Conservation (phyloP, 306 rosid species). For the Calophaca sinica region DNA sequence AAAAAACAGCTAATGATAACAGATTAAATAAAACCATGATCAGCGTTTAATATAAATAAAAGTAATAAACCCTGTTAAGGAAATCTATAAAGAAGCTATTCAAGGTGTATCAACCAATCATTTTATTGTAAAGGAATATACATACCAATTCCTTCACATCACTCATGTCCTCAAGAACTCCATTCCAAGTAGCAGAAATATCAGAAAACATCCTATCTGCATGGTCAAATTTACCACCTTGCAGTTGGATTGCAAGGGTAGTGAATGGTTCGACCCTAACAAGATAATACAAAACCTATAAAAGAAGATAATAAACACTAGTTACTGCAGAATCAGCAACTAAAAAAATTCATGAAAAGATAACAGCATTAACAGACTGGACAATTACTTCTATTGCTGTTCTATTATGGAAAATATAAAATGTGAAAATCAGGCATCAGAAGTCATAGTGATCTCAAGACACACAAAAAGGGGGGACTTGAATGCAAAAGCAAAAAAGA, state of each 20-base stretch:
- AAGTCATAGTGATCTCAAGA: conserved; percentile 15
- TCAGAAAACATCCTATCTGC: conserved; percentile 99
- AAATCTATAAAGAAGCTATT: conserved; percentile 27
- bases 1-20: conserved; percentile 14
- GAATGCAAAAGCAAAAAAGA: conserved; percentile 19
- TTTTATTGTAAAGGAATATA: conserved; percentile 32
- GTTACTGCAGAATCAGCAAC: conserved; percentile 35
- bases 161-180: conserved; percentile 97
- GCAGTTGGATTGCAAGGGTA: conserved; percentile 92
- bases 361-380: conserved; percentile 16
- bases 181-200: conserved; percentile 93
- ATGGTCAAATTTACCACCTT: conserved; percentile 99
- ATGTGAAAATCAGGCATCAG: conserved; percentile 32
- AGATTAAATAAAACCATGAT: conserved; percentile 41
- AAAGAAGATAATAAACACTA: conserved; percentile 44
- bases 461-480: conserved; percentile 34
- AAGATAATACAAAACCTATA: conserved; percentile 94
- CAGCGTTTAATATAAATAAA: conserved; percentile 40
- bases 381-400: conserved; percentile 23
- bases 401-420: background rate
- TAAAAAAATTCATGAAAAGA: conserved; percentile 28
- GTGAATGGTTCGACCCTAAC: conserved; percentile 98
- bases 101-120: conserved; percentile 36
- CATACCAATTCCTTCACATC: conserved; percentile 98
- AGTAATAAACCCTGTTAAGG: conserved; percentile 9